These are phyloP conservation scores for Rhododendron henanense DNA, from an alignment of 148 eudicot genomes.

Conservation along the genomic window DNA sequence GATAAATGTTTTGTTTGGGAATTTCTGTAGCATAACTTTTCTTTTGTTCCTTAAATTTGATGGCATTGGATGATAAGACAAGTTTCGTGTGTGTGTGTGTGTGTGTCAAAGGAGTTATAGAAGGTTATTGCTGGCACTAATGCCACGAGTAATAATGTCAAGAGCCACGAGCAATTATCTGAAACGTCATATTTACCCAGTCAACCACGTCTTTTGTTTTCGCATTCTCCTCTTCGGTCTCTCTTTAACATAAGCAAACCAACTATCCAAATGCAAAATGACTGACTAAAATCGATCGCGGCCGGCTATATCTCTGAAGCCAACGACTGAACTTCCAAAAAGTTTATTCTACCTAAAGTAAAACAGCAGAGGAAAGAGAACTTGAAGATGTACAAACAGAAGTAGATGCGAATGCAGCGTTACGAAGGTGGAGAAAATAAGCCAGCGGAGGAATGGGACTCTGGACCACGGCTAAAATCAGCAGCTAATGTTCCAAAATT, in stretches of 20 bases:
- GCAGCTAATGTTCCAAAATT: background rate
- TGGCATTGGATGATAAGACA: background rate
- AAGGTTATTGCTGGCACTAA: background rate
- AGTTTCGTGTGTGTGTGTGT: background rate
- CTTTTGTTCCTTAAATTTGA: background rate
- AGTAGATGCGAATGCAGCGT: background rate
- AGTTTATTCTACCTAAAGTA: background rate
- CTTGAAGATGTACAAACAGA: background rate
- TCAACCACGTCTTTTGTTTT: background rate
- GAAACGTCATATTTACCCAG: background rate
- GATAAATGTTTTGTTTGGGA: background rate
- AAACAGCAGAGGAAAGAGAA: background rate
- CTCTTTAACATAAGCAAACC: background rate
- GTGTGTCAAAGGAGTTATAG: background rate
- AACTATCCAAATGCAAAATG: background rate
- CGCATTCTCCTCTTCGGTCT: background rate
- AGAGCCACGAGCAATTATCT: background rate
- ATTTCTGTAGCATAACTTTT: background rate
- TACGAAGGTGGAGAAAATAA: background rate
- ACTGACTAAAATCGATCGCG: background rate
- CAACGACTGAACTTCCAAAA: background rate
- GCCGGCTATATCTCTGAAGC: background rate
- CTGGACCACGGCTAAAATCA: background rate
- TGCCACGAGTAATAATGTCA: background rate
- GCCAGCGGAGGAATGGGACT: background rate